Evolutionary conservation across 2,329 filamentous ascomycete species (phyloP).

Genomic region (Venturia effusa): DNA sequence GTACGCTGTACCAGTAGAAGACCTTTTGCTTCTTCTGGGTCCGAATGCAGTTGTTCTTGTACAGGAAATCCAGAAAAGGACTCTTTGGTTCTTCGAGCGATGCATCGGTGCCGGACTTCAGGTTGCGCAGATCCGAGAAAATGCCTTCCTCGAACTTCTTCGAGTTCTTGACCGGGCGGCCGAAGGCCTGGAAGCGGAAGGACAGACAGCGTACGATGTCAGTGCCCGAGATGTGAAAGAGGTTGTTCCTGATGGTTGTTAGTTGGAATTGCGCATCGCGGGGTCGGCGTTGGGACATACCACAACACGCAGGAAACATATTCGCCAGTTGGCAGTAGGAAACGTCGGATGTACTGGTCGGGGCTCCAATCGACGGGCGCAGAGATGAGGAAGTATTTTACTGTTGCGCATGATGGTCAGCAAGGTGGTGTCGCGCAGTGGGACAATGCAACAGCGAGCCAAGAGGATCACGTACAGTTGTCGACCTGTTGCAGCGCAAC

Average conservation of each 20-base stretch:
- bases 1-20: slow-evolving; percentile 99
- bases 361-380: slow-evolving; percentile 95
- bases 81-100: slow-evolving; percentile 98
- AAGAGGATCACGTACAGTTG: slow-evolving; percentile 58
- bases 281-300: slow-evolving; percentile 30
- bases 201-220: slow-evolving; percentile 97
- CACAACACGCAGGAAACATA: slow-evolving; percentile 98
- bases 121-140: slow-evolving; percentile 94
- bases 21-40: slow-evolving; percentile 99
- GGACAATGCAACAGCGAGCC: slow-evolving; percentile 6
- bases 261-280: not conserved
- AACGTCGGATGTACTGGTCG: slow-evolving; percentile 93
- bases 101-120: slow-evolving; percentile 96
- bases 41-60: slow-evolving; percentile 99
- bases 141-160: slow-evolving; percentile 99
- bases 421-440: not conserved
- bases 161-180: slow-evolving; percentile 95
- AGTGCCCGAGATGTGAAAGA: slow-evolving; percentile 98
- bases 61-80: slow-evolving; percentile 93
- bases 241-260: slow-evolving; percentile 62
- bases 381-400: slow-evolving; percentile 99
- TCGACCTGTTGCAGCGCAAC: slow-evolving; percentile 97
- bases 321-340: slow-evolving; percentile 91
- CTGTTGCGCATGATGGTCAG: slow-evolving; percentile 34
- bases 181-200: slow-evolving; percentile 97